Conservation (phyloP, 2,329 filamentous ascomycete genomes). For the Penicillium sp. region DNA sequence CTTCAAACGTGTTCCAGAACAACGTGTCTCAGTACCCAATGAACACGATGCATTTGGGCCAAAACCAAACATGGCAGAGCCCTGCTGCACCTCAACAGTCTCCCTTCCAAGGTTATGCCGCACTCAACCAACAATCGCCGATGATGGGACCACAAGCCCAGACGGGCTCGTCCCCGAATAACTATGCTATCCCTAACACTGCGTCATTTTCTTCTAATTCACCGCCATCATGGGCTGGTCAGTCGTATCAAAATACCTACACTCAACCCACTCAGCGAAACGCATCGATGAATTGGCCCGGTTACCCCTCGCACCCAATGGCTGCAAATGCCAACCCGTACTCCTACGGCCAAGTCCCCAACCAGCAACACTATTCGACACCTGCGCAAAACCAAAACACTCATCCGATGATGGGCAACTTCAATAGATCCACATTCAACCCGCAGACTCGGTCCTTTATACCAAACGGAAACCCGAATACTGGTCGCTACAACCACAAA, state of each 20-base stretch:
- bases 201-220: slow-evolving; percentile 27
- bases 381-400: slow-evolving; percentile 68
- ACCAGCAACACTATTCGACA: slow-evolving; percentile 50
- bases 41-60: slow-evolving; percentile 31
- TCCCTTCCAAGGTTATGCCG: slow-evolving; percentile 34
- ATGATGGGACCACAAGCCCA: slow-evolving; percentile 34
- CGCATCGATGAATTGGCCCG: slow-evolving; percentile 38
- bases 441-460: slow-evolving; percentile 92
- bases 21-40: slow-evolving; percentile 32
- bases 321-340: slow-evolving; percentile 53
- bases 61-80: slow-evolving; percentile 34
- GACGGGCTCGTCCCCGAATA: slow-evolving; percentile 36
- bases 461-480: slow-evolving; percentile 51
- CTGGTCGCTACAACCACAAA: slow-evolving; percentile 31
- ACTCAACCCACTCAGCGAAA: slow-evolving; percentile 35
- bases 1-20: slow-evolving; percentile 29
- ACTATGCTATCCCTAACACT: slow-evolving; percentile 30
- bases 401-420: slow-evolving; percentile 80
- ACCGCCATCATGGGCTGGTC: slow-evolving; percentile 28
- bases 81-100: slow-evolving; percentile 31
- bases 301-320: slow-evolving; percentile 33
- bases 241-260: slow-evolving; percentile 30
- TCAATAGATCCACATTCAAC: slow-evolving; percentile 82
- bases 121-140: slow-evolving; percentile 35
- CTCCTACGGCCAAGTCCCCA: slow-evolving; percentile 73